Conservation (phyloP, 768 basidiomycete genomes). For the Psilocybe sp. region DNA sequence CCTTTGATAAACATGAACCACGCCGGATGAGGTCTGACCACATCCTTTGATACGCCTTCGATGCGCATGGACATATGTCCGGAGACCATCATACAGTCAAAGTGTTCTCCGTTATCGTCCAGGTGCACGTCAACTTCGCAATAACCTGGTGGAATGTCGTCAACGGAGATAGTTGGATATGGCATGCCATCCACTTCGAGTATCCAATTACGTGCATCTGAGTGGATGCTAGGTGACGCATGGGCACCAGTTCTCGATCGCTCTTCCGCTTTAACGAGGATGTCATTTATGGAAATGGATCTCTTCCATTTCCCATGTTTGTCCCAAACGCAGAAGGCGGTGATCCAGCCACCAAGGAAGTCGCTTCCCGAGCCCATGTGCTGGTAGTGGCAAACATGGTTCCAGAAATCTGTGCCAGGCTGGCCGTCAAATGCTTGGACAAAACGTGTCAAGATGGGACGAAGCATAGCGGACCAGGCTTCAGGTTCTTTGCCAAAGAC, state of each 20-base stretch:
- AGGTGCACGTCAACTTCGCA: constrained; percentile 20
- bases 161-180: constrained; percentile 5
- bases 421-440: constrained; percentile 20
- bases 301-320: constrained; percentile 14
- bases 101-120: constrained; percentile 17
- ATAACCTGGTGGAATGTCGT: constrained; percentile 12
- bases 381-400: constrained; percentile 8
- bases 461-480: constrained; percentile 14
- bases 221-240: too few relatives aligned
- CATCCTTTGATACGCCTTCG: constrained; percentile 11
- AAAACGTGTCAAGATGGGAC: constrained; percentile 14
- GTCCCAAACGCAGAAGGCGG: constrained; percentile 19
- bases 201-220: neutral
- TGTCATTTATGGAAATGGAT: neutral
- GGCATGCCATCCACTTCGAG: constrained; percentile 9
- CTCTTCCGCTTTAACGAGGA: neutral
- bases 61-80: constrained; percentile 16
- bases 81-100: constrained; percentile 19
- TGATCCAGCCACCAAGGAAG: constrained; percentile 18
- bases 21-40: constrained; percentile 13
- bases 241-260: too few relatives aligned
- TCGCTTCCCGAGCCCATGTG: constrained; percentile 7
- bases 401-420: constrained; percentile 13
- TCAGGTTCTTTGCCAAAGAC: constrained; percentile 13
- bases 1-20: constrained; percentile 21